phyloP scores from a whole-genome alignment of 2,329 filamentous ascomycete species.

The Akanthomyces lecanii region DNA sequence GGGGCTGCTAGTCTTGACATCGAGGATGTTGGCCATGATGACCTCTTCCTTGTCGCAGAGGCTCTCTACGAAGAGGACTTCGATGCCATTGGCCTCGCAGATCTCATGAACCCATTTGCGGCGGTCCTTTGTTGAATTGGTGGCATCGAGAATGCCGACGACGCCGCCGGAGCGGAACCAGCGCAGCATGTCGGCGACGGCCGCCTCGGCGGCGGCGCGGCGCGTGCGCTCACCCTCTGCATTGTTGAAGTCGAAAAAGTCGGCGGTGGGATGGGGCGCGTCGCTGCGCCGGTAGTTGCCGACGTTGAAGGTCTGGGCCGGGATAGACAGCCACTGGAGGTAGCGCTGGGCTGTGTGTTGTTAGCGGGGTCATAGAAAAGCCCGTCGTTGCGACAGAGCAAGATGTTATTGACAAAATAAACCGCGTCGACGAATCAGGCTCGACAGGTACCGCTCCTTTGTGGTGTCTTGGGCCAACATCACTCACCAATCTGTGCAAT shows the following conservation, averaged over 20 bases:
- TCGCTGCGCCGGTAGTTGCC: conserved; percentile 89
- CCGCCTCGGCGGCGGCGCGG: conserved; percentile 83
- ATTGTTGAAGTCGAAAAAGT: conserved; percentile 93
- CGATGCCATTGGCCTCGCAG: conserved; percentile 71
- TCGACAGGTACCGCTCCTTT: neutral
- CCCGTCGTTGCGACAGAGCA: neutral
- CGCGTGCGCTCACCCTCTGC: conserved; percentile 85
- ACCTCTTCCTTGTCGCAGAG: conserved; percentile 94
- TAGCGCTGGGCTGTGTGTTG: conserved; percentile 72
- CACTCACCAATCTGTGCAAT: conserved; percentile 90
- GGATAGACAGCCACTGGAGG: conserved; percentile 92
- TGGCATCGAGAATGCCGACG: conserved; percentile 92
- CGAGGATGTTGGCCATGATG: conserved; percentile 97
- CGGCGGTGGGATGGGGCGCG: conserved; percentile 84
- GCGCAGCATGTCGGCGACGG: conserved; percentile 85
- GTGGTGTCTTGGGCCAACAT: conserved; percentile 17
- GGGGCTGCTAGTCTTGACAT: conserved; percentile 94
- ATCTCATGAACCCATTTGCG: conserved; percentile 86
- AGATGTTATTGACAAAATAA: neutral
- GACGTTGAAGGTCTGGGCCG: conserved; percentile 93
- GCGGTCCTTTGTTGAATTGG: conserved; percentile 87
- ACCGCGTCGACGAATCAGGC: neutral
- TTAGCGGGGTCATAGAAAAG: neutral
- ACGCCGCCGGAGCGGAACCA: conserved; percentile 83
- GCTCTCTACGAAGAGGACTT: conserved; percentile 93